phyloP scores from a whole-genome alignment of 306 rosid species.

The Macrotyloma uniflorum region DNA sequence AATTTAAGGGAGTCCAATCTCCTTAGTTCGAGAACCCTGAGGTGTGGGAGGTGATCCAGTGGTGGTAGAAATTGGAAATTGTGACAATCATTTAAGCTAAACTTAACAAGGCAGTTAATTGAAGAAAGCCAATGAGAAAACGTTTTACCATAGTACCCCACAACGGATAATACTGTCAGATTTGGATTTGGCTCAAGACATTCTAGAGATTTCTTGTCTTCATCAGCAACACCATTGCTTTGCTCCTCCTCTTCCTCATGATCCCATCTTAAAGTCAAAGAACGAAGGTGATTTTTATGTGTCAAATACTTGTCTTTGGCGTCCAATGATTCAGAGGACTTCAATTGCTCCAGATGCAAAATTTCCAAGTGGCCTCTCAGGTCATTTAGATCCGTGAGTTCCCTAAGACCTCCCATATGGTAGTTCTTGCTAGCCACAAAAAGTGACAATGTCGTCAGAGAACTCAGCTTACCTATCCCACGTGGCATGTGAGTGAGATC shows the following conservation, averaged over 20 bases:
- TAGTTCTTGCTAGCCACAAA: not conserved
- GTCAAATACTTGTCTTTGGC: not conserved
- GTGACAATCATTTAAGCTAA: not conserved
- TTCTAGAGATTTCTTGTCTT: not conserved
- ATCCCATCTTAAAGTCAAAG: constrained; percentile 13
- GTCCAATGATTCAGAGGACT: not conserved
- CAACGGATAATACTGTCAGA: not conserved
- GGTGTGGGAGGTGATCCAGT: constrained; percentile 8
- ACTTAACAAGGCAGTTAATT: not conserved
- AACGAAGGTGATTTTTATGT: not conserved
- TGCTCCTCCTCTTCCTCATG: not conserved
- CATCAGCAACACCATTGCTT: too few species aligned
- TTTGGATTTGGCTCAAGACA: not conserved
- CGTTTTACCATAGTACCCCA: not conserved
- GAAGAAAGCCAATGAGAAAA: not conserved
- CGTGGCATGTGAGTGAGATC: constrained; percentile 20
- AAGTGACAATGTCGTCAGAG: constrained; percentile 3
- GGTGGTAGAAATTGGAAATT: not conserved
- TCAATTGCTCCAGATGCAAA: not conserved
- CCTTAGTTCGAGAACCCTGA: constrained; percentile 8
- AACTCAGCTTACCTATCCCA: not conserved
- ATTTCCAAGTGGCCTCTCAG: constrained; percentile 20
- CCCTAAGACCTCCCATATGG: not conserved
- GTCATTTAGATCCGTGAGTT: not conserved
- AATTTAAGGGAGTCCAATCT: not conserved